phyloP scores from a whole-genome alignment of 768 basidiomycete species.

The Trametes meyenii region DNA sequence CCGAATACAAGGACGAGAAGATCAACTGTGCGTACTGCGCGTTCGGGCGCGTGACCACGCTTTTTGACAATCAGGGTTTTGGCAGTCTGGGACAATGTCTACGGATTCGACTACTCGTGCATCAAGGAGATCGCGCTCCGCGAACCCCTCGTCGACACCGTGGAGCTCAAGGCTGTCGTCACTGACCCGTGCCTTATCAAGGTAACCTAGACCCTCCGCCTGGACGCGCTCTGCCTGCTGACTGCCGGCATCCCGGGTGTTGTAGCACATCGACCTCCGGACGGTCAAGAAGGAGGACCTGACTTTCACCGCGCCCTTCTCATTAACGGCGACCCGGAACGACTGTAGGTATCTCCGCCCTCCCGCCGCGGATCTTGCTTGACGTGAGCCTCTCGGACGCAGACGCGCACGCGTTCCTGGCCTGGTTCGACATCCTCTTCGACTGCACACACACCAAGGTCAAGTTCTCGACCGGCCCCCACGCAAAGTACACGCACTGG shows the following conservation, averaged over 20 bases:
- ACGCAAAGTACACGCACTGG: constrained; percentile 96
- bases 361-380: neutral
- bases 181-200: constrained; percentile 91
- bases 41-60: neutral
- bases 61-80: neutral
- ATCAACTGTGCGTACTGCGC: constrained; percentile 82
- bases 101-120: constrained; percentile 99
- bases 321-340: constrained; percentile 79
- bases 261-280: constrained; percentile 82
- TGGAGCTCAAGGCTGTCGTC: constrained; percentile 93
- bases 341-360: constrained; percentile 66
- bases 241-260: constrained; percentile 4
- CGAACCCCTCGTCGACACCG: constrained; percentile 98
- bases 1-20: constrained; percentile 99
- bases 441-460: constrained; percentile 95
- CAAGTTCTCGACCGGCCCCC: constrained; percentile 96
- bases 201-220: constrained; percentile 40
- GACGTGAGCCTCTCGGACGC: constrained; percentile 3
- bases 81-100: constrained; percentile 98
- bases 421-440: constrained; percentile 98
- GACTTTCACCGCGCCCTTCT: constrained; percentile 80
- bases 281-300: constrained; percentile 97
- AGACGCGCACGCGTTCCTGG: constrained; percentile 98
- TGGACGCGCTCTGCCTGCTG: neutral
- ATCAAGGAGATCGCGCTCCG: constrained; percentile 98